Base-by-base conservation (phyloP, 2,329 filamentous ascomycete species). In the Ophiostoma piceae region DNA sequence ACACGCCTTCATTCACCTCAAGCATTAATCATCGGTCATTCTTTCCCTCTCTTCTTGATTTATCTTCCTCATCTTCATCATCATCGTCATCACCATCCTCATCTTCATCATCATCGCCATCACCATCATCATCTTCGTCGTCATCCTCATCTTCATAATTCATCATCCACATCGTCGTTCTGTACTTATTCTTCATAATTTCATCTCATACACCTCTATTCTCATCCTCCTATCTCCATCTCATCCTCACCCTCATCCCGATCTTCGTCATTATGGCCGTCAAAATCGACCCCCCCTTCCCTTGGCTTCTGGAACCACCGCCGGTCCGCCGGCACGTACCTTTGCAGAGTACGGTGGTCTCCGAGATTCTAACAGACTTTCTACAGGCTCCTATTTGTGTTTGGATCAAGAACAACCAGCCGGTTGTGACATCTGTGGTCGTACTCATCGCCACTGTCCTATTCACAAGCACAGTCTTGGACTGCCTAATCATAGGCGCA, bases 361-460 rank as follows among this genome's bases (percentile, higher is more conserved):
- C 35, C 9, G n/a, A 39, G 9, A 12, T 65, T 19, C 62, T 65
- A 65, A 65, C 62, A n/a, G 12, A n/a, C 16, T 39, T 65, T 5
- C 35, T 22, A n/a, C 37, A 76, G 77, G 71, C 73, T 80, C 14
- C 37, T 81, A 66, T 65, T 16, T 65, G 62, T 5, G 19, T 22
- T 9, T 65, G 62, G 62, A 3, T 65, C 4, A 22, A 2, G 26
- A 19, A 29, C 14, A 64, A 64, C 16, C 60, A 64, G 16, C 16
- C 16, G 14, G 32, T 39, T 35, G 29, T 37, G 16, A 68, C 82
- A 47, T 75, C 79, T 29, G 60, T 77, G n/a, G 69, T 77, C 14
- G 71, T 81, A 39, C 70, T 82, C 66, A 37, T 77, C 54, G 74
- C 77, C 26, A 77, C 78, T 37, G 51, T 79, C 37, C 71, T 78